Base-by-base conservation (phyloP, 2,329 filamentous ascomycete genomes). In the Alternaria panax region DNA sequence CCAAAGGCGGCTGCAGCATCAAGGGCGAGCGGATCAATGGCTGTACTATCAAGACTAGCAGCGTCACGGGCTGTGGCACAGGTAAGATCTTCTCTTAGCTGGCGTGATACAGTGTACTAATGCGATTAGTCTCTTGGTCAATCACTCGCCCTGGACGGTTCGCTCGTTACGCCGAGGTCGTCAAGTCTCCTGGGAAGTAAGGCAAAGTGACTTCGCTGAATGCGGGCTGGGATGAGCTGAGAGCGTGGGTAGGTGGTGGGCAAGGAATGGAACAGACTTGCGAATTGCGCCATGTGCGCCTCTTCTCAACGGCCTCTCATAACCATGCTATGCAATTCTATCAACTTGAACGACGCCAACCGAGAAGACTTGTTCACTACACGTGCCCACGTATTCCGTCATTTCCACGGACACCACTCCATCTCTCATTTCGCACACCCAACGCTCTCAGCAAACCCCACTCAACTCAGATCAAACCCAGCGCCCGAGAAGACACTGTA, bases 401-500 rank as follows among this genome's bases (percentile, higher is more conserved):
- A n/a, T n/a, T n/a, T n/a, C n/a, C n/a, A n/a, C n/a, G n/a, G n/a
- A n/a, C n/a, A n/a, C n/a, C n/a, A n/a, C n/a, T n/a, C n/a, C n/a
- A n/a, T n/a, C n/a, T n/a, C n/a, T n/a, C 41, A n/a, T n/a, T 43
- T 27, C 24, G 22, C 41, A 7, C 30, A 32, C 30, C 3, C 30
- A 16, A 32, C 9, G 6, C 30, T 11, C 32, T 34, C 12, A 16
- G 12, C 7, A 38, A 4, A 18, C 3, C 7, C 18, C 14, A 12
- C 24, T 5, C 16, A 75, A 28, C 74, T 76, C 68, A 84, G 59
- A 81, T 98, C 94, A 79, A 99, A 99, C 1, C 95, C 94, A 46
- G 95, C 94, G 0, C 93, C 93, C 0, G 92, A 91, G 68, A 92
- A 92, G 20, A 97, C 87, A 8, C 94, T 94, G 78, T 97, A 97